Evolutionary conservation across 2,329 filamentous ascomycete species (phyloP).

Genomic region (Alternaria sp.): DNA sequence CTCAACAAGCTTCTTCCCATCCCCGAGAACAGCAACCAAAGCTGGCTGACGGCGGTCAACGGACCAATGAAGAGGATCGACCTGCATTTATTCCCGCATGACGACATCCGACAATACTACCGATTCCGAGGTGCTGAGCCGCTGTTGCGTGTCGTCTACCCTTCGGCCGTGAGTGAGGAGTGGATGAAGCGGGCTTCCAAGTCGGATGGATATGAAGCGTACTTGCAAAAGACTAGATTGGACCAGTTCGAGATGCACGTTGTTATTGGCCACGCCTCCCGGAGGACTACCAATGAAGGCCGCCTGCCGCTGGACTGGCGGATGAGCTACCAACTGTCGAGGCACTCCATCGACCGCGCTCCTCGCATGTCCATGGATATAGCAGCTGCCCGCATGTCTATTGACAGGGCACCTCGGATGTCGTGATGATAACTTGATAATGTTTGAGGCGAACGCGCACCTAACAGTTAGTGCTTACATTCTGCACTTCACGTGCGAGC

Average conservation of each 20-base stretch:
- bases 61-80: constrained; percentile 27
- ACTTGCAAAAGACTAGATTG: constrained; percentile 18
- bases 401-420: constrained; percentile 11
- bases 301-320: constrained; percentile 26
- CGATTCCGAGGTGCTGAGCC: constrained; percentile 28
- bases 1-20: constrained; percentile 25
- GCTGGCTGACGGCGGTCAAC: constrained; percentile 20
- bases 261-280: constrained; percentile 24
- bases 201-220: constrained; percentile 22
- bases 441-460: constrained; percentile 6
- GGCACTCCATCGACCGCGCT: constrained; percentile 17
- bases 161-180: constrained; percentile 17
- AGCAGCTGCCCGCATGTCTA: constrained; percentile 20
- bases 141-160: constrained; percentile 25
- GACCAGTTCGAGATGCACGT: constrained; percentile 23
- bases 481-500: neutral
- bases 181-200: constrained; percentile 28
- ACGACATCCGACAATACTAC: constrained; percentile 26
- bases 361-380: constrained; percentile 20
- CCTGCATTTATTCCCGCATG: constrained; percentile 24
- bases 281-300: constrained; percentile 20
- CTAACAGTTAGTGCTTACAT: constrained; percentile 1
- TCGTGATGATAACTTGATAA: constrained; percentile 15
- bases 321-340: constrained; percentile 20
- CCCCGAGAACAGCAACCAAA: constrained; percentile 12